Evolutionary conservation across 2,329 filamentous ascomycete genomes (phyloP).

Genomic region (Ophiostoma sp.): DNA sequence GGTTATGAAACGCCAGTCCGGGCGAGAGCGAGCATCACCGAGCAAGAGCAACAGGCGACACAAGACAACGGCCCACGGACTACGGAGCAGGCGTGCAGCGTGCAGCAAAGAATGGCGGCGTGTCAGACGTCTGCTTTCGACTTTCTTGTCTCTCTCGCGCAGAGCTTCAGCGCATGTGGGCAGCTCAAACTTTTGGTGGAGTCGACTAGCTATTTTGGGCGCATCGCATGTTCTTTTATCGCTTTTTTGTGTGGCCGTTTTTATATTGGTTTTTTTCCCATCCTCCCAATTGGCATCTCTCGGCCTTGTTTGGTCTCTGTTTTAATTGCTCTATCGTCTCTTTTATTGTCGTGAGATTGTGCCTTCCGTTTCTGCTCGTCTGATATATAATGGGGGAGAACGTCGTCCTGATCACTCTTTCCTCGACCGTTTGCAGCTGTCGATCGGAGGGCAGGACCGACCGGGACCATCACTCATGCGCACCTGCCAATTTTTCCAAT

Average conservation of each 20-base stretch:
- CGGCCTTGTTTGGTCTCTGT: not conserved
- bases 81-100: not conserved
- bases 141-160: not conserved
- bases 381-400: not conserved
- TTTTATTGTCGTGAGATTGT: not conserved
- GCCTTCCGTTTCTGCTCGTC: not conserved
- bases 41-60: not conserved
- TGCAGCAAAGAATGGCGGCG: not conserved
- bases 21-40: conserved; percentile 3
- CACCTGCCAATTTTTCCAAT: conserved; percentile 1
- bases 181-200: conserved; percentile 18
- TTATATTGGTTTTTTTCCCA: not conserved
- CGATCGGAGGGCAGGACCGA: conserved; percentile 5
- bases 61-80: not conserved
- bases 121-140: not conserved
- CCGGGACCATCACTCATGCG: conserved; percentile 10
- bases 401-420: not conserved
- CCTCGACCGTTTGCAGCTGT: conserved; percentile 6
- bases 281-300: not conserved
- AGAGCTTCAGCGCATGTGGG: conserved; percentile 15
- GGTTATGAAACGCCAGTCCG: not conserved
- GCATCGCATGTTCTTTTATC: conserved; percentile 2
- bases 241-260: not conserved
- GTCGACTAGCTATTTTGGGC: conserved; percentile 12
- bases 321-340: not conserved